Evolutionary conservation across 306 rosid genomes (phyloP).

Genomic region (Ziziphus jujuba): DNA sequence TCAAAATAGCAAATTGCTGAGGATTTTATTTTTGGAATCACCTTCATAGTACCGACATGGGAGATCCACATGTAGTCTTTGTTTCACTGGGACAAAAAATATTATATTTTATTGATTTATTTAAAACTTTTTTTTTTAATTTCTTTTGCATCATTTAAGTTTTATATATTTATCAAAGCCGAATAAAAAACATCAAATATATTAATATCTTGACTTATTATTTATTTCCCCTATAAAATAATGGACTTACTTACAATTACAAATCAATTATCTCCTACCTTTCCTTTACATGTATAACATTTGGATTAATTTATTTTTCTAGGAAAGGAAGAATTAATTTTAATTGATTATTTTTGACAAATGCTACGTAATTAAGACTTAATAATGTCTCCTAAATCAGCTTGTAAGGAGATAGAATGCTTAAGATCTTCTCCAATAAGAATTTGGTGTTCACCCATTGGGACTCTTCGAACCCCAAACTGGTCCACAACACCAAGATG

Average conservation of each 20-base stretch:
- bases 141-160: too few relatives aligned
- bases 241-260: not conserved
- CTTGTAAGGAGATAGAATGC: slow-evolving; percentile 54
- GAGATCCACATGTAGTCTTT: too few relatives aligned
- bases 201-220: not conserved
- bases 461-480: slow-evolving; percentile 77
- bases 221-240: not conserved
- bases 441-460: slow-evolving; percentile 68
- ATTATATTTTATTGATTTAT: too few relatives aligned
- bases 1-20: too few relatives aligned
- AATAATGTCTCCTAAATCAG: slow-evolving; percentile 25
- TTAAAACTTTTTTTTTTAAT: too few relatives aligned
- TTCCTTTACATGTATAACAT: not conserved
- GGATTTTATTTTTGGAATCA: too few relatives aligned
- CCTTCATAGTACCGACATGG: too few relatives aligned
- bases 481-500: slow-evolving; percentile 71
- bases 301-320: not conserved
- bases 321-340: too few relatives aligned
- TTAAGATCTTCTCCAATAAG: slow-evolving; percentile 72
- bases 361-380: slow-evolving; percentile 1
- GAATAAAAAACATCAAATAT: too few relatives aligned
- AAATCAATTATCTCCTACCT: not conserved
- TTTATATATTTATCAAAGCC: too few relatives aligned
- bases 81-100: too few relatives aligned
- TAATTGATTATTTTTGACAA: not conserved